Evolutionary conservation across 306 rosid species (phyloP).

Genomic region (Citrullus amarus): DNA sequence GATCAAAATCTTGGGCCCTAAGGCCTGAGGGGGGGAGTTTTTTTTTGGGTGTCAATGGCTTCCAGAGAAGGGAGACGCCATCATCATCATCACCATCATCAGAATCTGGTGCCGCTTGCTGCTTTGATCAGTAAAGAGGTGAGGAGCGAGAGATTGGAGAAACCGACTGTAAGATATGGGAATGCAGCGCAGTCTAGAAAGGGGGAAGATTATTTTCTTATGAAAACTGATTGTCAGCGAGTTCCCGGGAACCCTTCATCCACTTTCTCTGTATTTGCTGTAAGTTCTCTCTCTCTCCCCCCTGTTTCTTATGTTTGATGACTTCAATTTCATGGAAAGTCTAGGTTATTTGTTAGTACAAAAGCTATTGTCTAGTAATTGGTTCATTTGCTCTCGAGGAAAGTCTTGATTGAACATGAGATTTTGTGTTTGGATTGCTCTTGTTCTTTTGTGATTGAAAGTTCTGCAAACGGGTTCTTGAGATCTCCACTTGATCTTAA

Average conservation of each 20-base stretch:
- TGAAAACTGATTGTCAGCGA: constrained; percentile 74
- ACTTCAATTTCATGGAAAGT: background rate
- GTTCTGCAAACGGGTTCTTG: background rate
- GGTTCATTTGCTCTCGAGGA: background rate
- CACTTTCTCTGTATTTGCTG: constrained; percentile 80
- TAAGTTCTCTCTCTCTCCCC: constrained; percentile 13
- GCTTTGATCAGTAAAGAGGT: constrained; percentile 75
- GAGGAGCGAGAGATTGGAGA: constrained; percentile 87
- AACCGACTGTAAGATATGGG: constrained; percentile 68
- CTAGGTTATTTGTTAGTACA: background rate
- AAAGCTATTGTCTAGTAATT: background rate
- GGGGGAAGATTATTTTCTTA: constrained; percentile 80
- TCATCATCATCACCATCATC: constrained; percentile 49
- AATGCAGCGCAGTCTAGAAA: constrained; percentile 86
- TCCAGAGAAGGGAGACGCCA: constrained; percentile 50
- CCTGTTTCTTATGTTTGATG: background rate
- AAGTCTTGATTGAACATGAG: background rate
- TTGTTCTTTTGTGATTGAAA: background rate
- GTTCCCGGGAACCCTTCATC: constrained; percentile 71
- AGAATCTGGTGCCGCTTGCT: constrained; percentile 85
- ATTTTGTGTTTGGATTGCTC: background rate
- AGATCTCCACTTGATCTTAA: background rate
- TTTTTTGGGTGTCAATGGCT: background rate
- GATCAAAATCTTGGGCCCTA: constrained; percentile 7
- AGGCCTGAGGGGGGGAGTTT: constrained; percentile 28